phyloP scores from a whole-genome alignment of 2,329 filamentous ascomycete genomes.

The Onygenales sp. region DNA sequence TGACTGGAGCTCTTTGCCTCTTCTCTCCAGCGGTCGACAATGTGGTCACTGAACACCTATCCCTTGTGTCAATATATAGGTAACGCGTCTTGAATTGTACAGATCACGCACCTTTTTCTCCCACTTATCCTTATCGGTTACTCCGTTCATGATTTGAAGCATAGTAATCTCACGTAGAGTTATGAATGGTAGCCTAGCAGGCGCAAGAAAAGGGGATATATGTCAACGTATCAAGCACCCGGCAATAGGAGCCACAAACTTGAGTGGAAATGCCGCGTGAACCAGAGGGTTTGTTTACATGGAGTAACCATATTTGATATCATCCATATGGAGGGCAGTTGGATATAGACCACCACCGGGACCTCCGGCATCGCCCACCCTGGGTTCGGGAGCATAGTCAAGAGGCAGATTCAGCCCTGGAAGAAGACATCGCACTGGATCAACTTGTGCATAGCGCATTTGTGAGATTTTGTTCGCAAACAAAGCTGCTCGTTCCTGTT shows the following conservation, averaged over 20 bases:
- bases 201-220: no score
- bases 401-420: neutral
- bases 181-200: neutral
- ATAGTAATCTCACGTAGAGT: constrained; percentile 29
- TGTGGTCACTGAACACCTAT: constrained; percentile 25
- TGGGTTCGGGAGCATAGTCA: neutral
- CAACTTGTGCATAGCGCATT: neutral
- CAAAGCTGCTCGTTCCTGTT: no score
- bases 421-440: neutral
- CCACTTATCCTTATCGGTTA: constrained; percentile 37
- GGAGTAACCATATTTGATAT: neutral
- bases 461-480: no score
- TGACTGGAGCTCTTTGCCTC: constrained; percentile 17
- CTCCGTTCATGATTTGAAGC: constrained; percentile 31
- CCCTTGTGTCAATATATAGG: no score
- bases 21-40: constrained; percentile 24
- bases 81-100: no score
- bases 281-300: neutral
- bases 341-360: neutral
- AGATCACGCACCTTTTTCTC: constrained; percentile 8
- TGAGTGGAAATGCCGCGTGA: no score
- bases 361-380: neutral
- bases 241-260: neutral
- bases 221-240: no score
- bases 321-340: neutral